Percentiles rank a stretch among this genome's conserved stretches.
Conservation (phyloP, 495 filamentous ascomycete species). For the Cercophora samala region DNA sequence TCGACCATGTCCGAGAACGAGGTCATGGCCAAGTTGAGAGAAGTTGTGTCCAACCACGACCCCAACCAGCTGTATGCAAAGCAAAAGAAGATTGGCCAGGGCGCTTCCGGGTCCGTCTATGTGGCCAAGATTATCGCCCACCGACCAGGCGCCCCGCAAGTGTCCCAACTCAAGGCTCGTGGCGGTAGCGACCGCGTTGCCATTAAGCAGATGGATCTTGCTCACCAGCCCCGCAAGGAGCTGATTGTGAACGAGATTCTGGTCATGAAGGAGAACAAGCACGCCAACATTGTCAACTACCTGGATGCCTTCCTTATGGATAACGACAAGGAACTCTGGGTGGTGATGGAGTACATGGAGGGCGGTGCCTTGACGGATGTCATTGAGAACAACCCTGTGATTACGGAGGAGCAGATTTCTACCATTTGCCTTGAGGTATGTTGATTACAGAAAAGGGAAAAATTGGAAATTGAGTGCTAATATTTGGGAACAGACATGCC, state of each 20-base stretch:
- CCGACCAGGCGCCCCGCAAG: conserved; percentile 54
- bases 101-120: conserved; percentile 95
- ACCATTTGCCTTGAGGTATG: conserved; percentile 93
- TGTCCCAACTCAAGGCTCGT: conserved; percentile 56
- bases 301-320: conserved; percentile 94
- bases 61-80: conserved; percentile 92
- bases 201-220: conserved; percentile 99
- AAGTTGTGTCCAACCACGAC: conserved; percentile 89
- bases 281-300: conserved; percentile 98
- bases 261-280: conserved; percentile 98
- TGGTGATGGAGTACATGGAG: conserved; percentile 99
- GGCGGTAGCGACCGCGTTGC: conserved; percentile 79
- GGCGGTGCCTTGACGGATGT: conserved; percentile 96
- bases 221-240: conserved; percentile 95
- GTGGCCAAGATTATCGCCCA: conserved; percentile 84
- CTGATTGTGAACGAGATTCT: conserved; percentile 99
- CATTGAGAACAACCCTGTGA: conserved; percentile 90
- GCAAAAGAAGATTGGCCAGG: conserved; percentile 98
- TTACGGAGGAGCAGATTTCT: conserved; percentile 93
- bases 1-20: conserved; percentile 95
- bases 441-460: not conserved
- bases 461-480: not conserved
- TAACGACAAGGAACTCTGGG: conserved; percentile 90
- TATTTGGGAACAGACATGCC: conserved; percentile 70
- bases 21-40: conserved; percentile 90